Evolutionary conservation across 805 yeast genomes (phyloP).

Genomic region (Starmerella bombi): DNA sequence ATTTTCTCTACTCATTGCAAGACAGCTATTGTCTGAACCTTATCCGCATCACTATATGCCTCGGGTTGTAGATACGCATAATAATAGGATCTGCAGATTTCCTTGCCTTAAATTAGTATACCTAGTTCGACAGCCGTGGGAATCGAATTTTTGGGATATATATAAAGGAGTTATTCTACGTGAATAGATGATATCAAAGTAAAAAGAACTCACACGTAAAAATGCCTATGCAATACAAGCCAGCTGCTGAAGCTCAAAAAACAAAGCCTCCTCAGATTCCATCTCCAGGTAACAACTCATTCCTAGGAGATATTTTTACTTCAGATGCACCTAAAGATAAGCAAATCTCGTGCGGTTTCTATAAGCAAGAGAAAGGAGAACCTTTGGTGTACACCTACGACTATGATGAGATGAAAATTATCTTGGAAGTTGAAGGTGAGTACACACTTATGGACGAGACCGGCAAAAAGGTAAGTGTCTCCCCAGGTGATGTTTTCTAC

Average conservation of each 20-base stretch:
- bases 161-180: neutral
- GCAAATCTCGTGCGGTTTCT: constrained; percentile 55
- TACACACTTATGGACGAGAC: constrained; percentile 50
- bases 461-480: constrained; percentile 43
- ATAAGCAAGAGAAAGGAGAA: constrained; percentile 54
- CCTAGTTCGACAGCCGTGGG: neutral
- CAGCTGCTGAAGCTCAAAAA: constrained; percentile 9
- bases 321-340: constrained; percentile 43
- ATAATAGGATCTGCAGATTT: no score
- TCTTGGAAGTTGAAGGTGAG: constrained; percentile 45
- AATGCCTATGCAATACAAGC: constrained; percentile 15
- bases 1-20: no score
- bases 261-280: constrained; percentile 45
- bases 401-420: constrained; percentile 58
- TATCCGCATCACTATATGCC: no score
- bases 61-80: no score
- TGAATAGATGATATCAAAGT: no score
- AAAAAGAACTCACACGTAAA: no score
- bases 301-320: constrained; percentile 52
- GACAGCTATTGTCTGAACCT: no score
- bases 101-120: no score
- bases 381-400: constrained; percentile 53
- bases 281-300: constrained; percentile 42
- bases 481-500: constrained; percentile 56
- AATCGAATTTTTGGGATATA: neutral